Evolutionary conservation across 352 stramenopile species (phyloP).

Genomic region (Phytophthora fragariae): DNA sequence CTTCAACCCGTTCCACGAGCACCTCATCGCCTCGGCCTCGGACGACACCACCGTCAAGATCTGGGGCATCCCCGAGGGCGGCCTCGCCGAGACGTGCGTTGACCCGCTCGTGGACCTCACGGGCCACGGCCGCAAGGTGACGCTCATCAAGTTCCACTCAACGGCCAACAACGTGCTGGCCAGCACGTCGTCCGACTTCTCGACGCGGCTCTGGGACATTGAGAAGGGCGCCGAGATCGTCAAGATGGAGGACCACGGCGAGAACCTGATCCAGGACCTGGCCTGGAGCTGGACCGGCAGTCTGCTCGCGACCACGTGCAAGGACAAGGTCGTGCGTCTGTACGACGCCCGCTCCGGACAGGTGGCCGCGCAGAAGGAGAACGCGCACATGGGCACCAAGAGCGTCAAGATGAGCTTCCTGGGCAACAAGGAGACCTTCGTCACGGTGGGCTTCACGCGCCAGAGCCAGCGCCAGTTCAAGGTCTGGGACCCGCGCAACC

Average conservation of each 20-base stretch:
- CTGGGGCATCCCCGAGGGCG: constrained; percentile 96
- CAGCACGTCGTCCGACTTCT: constrained; percentile 95
- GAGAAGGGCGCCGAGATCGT: constrained; percentile 94
- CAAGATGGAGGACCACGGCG: constrained; percentile 83
- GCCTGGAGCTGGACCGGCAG: constrained; percentile 98
- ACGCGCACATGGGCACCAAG: constrained; percentile 98
- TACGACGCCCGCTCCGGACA: constrained; percentile 95
- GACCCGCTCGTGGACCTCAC: constrained; percentile 97
- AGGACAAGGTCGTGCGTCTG: constrained; percentile 98
- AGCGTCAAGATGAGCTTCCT: constrained; percentile 98
- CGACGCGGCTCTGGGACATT: constrained; percentile 99
- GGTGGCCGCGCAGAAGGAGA: constrained; percentile 79
- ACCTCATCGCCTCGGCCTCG: constrained; percentile 95
- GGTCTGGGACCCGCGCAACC: constrained; percentile 89
- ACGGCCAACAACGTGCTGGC: constrained; percentile 97
- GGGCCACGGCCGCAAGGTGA: constrained; percentile 97
- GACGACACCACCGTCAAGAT: constrained; percentile 99
- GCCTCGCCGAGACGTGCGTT: constrained; percentile 93
- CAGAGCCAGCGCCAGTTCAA: constrained; percentile 95
- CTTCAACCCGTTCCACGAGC: constrained; percentile 98
- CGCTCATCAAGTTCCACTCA: constrained; percentile 98
- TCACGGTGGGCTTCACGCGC: constrained; percentile 98
- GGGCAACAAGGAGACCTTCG: constrained; percentile 95
- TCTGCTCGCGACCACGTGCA: constrained; percentile 95
- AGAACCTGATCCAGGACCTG: constrained; percentile 97